These are phyloP conservation scores for Scedosporium aurantiacum DNA, from an alignment of 2,329 filamentous ascomycete genomes.

Conservation along the genomic window DNA sequence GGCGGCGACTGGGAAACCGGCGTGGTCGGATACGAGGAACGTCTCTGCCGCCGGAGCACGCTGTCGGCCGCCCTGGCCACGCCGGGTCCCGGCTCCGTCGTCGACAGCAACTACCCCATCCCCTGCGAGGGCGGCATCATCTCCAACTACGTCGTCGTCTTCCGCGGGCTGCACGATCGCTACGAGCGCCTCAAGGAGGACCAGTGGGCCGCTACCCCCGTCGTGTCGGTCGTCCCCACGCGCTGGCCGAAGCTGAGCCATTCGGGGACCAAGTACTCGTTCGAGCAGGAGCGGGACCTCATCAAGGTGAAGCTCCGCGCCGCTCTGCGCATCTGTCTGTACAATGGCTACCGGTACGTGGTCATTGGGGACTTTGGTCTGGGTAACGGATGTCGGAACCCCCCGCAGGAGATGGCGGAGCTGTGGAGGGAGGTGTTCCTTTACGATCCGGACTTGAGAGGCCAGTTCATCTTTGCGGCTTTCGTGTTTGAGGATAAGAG, in stretches of 20 bases:
- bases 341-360: slow-evolving; percentile 43
- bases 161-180: slow-evolving; percentile 56
- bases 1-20: slow-evolving; percentile 72
- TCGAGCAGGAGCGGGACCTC: slow-evolving; percentile 58
- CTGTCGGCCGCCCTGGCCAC: slow-evolving; percentile 57
- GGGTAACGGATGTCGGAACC: slow-evolving; percentile 53
- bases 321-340: slow-evolving; percentile 58
- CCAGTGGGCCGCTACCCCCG: slow-evolving; percentile 48
- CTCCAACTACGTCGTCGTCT: slow-evolving; percentile 61
- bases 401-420: slow-evolving; percentile 51
- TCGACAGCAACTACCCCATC: slow-evolving; percentile 49
- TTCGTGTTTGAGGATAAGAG: slow-evolving; percentile 52
- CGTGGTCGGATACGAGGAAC: slow-evolving; percentile 44
- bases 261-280: slow-evolving; percentile 57
- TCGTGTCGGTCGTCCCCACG: slow-evolving; percentile 64
- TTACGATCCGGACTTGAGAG: slow-evolving; percentile 50
- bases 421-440: slow-evolving; percentile 56
- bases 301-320: slow-evolving; percentile 63
- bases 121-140: slow-evolving; percentile 59
- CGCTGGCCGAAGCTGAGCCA: slow-evolving; percentile 63
- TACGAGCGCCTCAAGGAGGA: slow-evolving; percentile 45
- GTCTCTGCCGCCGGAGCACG: slow-evolving; percentile 63
- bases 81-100: slow-evolving; percentile 38
- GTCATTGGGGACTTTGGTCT: slow-evolving; percentile 56
- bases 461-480: slow-evolving; percentile 49